Base-by-base conservation (phyloP, 495 filamentous ascomycete genomes). In the Astrocystis sublimbata region DNA sequence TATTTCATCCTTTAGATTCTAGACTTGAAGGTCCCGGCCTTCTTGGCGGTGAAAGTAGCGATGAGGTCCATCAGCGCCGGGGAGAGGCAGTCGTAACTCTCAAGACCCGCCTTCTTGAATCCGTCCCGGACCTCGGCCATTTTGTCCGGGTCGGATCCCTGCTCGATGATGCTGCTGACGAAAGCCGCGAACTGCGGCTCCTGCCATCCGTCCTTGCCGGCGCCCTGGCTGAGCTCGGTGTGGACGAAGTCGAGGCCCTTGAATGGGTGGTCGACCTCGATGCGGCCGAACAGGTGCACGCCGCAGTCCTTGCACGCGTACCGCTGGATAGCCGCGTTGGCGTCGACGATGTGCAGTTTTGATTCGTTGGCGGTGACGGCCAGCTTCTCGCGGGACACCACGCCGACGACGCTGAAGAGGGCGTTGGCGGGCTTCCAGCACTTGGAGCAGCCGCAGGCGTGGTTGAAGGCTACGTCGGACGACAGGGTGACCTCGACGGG, bases 401-500 rank as follows among this genome's bases (percentile, higher is more conserved):
- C 84, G 53, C 74, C 84, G 35, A 87, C 81, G 65, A 87, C 58
- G 66, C 81, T 81, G 77, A 88, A 88, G 60, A 86, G 79, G 2
- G 83, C 72, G 33, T 81, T 79, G 0, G 61, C 35, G 4, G 85
- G 85, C 68, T 86, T 86, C 84, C 84, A 86, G 78, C 84, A 87
- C 67, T 86, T 84, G 62, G 84, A 86, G 75, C 85, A 86, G 33
- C 84, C 85, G 72, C 85, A 87, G 46, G 82, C 82, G 71, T 88
- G 85, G 77, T 88, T 87, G 75, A 85, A 82, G n/a, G 76, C 76
- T 45, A 86, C 77, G 67, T 85, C 80, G 67, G 75, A 71, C 40
- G 63, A 67, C 19, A 88, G 74, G 2, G 78, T 77, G 17, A 87
- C 73, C 47, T 79, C 75, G 41, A 87, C 82, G 24, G 77, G 76